These are phyloP conservation scores for Sonneratia alba DNA, from an alignment of 345 rosid species.

Conservation along the genomic window DNA sequence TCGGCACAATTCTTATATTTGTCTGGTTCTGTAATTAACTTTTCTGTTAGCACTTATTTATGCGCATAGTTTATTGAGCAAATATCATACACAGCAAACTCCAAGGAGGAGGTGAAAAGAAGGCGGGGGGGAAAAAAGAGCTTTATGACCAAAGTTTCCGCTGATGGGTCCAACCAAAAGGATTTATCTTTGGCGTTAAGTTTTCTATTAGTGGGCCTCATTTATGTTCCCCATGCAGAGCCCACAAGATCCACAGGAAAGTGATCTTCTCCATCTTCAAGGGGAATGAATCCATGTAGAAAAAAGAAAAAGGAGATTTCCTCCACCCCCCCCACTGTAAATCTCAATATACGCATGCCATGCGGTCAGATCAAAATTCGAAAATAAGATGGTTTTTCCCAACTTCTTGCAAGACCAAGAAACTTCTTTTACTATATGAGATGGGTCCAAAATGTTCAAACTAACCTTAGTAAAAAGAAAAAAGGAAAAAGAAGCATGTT, in stretches of 20 bases:
- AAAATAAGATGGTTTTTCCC: background rate
- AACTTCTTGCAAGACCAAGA: no score
- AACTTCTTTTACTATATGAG: no score
- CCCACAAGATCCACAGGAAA: slow-evolving; percentile 50
- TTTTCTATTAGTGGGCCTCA: slow-evolving; percentile 15
- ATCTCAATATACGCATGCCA: no score
- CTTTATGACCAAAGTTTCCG: slow-evolving; percentile 4
- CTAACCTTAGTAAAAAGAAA: no score
- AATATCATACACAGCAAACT: slow-evolving; percentile 10
- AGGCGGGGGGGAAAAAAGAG: background rate
- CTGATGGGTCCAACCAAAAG: slow-evolving; percentile 4
- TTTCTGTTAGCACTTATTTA: no score
- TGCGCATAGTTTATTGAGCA: no score
- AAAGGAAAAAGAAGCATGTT: no score
- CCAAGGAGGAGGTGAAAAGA: slow-evolving; percentile 41
- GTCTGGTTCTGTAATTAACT: no score
- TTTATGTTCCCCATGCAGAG: slow-evolving; percentile 1
- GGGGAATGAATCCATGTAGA: slow-evolving; percentile 16
- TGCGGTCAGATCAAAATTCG: background rate
- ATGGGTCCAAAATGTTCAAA: no score
- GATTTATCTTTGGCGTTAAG: slow-evolving; percentile 11
- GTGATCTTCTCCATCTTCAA: slow-evolving; percentile 7
- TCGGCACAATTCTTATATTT: no score
- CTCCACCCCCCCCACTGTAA: background rate
- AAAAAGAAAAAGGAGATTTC: no score